Conservation (phyloP, 1,284 basidiomycete genomes). For the Trametes versicolor region DNA sequence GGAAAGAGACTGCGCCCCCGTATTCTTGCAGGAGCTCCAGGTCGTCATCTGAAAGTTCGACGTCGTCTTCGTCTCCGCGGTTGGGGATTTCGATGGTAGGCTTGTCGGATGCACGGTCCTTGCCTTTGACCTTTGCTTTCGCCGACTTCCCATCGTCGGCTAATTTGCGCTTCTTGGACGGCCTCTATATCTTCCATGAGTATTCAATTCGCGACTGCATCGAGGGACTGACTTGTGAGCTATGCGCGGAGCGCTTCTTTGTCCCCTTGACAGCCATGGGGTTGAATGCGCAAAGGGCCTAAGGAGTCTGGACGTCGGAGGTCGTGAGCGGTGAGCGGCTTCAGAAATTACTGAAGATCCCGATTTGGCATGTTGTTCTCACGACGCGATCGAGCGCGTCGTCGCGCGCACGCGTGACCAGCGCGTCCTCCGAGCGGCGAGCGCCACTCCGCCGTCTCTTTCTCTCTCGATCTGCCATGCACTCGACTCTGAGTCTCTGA, state of each 20-base stretch:
- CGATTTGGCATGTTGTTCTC: conserved; percentile 21
- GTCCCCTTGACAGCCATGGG: conserved; percentile 36
- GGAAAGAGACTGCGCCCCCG: conserved; percentile 64
- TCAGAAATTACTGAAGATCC: conserved; percentile 30
- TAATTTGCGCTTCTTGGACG: conserved; percentile 51
- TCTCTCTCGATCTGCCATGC: background rate
- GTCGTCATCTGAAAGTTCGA: conserved; percentile 69
- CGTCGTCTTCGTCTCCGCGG: conserved; percentile 53
- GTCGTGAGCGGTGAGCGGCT: background rate
- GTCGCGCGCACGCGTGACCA: conserved; percentile 24
- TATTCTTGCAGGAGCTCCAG: conserved; percentile 67
- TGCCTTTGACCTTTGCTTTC: conserved; percentile 56
- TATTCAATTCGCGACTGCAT: background rate
- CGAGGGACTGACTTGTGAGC: conserved; percentile 30
- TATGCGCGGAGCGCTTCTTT: conserved; percentile 38
- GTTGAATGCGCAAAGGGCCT: background rate
- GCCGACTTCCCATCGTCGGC: conserved; percentile 31
- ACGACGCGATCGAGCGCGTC: conserved; percentile 27
- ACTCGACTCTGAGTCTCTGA: background rate
- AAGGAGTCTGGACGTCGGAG: too few relatives aligned
- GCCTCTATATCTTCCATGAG: conserved; percentile 38
- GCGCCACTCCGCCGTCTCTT: background rate
- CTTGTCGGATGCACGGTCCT: conserved; percentile 68
- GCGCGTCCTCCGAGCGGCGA: conserved; percentile 1
- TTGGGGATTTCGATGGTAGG: conserved; percentile 70